phyloP scores from a whole-genome alignment of 345 rosid genomes.

The Fremontodendron californicum region DNA sequence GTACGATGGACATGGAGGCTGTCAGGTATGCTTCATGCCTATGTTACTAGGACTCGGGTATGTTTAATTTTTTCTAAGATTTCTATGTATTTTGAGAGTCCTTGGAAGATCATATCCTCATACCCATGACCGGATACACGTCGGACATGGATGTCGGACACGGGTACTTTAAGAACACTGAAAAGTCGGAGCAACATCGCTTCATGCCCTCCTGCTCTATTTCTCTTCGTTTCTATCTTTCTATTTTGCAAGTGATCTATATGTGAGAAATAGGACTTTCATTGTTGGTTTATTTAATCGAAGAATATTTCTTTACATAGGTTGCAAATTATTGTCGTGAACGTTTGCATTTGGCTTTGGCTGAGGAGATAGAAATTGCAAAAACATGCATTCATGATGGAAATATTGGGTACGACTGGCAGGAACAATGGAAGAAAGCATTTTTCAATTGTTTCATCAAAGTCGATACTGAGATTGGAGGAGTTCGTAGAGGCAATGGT shows the following conservation, averaged over 20 bases:
- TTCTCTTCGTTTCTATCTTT: not conserved
- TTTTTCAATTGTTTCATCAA: conserved; percentile 53
- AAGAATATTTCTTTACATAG: conserved; percentile 23
- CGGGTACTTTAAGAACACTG: no score
- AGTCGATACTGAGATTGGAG: conserved; percentile 55
- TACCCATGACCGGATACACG: no score
- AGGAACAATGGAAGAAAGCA: conserved; percentile 58
- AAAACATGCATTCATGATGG: conserved; percentile 28
- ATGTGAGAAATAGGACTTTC: not conserved
- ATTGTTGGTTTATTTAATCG: not conserved
- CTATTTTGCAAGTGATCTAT: no score
- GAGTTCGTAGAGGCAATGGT: not conserved
- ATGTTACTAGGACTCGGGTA: no score
- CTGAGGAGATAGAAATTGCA: conserved; percentile 51
- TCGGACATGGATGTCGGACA: no score
- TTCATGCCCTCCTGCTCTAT: not conserved
- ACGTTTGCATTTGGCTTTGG: conserved; percentile 57
- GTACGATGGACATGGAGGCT: conserved; percentile 82
- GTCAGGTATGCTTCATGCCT: conserved; percentile 60
- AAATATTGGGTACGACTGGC: conserved; percentile 30
- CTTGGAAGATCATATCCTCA: no score
- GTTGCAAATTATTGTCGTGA: conserved; percentile 64
- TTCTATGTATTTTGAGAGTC: no score
- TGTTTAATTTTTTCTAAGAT: no score
- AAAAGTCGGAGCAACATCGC: no score